phyloP scores from a whole-genome alignment of 1,139 yeast genomes.

The Saccharomyces hybrid region DNA sequence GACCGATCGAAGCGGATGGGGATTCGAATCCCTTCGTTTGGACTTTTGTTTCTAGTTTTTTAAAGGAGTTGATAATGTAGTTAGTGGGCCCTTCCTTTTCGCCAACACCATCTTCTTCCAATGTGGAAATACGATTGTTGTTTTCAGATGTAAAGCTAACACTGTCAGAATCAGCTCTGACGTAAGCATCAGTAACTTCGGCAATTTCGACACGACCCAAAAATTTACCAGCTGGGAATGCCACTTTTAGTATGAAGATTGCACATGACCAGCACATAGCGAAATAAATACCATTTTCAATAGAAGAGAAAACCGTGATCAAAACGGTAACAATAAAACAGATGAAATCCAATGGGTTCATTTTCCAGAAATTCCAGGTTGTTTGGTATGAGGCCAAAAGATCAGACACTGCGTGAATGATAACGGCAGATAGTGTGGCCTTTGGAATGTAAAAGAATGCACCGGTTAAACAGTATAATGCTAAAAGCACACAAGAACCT shows the following conservation, averaged over 20 bases:
- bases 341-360: conserved; percentile 67
- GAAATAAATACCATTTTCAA: conserved; percentile 86
- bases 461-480: conserved; percentile 72
- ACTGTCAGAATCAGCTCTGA: conserved; percentile 23
- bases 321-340: conserved; percentile 72
- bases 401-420: conserved; percentile 90
- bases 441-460: conserved; percentile 88
- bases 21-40: not conserved
- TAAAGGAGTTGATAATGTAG: not conserved
- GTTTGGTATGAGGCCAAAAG: conserved; percentile 66
- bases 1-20: not conserved
- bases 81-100: not conserved
- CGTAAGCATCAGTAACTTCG: conserved; percentile 55
- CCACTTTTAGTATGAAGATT: conserved; percentile 36
- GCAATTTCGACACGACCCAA: conserved; percentile 69
- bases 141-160: not conserved
- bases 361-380: conserved; percentile 67
- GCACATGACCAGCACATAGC: conserved; percentile 71
- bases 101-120: not conserved
- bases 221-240: conserved; percentile 75
- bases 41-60: conserved; percentile 1
- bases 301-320: conserved; percentile 70
- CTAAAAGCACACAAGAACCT: conserved; percentile 80
- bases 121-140: too few relatives aligned
- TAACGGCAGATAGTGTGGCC: conserved; percentile 78